These are phyloP conservation scores for Rhodomyrtus tomentosa DNA, from an alignment of 345 rosid species.

Conservation along the genomic window DNA sequence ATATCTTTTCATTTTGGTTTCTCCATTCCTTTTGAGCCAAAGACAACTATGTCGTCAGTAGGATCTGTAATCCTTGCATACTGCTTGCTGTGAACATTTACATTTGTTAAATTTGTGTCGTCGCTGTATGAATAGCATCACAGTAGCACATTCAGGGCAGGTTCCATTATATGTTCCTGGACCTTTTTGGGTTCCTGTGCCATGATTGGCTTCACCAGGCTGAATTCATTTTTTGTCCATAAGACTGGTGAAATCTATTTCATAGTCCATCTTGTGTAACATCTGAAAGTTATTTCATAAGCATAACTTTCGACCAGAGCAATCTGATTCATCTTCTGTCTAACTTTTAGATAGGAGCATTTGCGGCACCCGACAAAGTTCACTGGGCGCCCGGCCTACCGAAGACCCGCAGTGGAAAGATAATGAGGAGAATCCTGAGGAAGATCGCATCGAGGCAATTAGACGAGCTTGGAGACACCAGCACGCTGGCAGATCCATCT, in stretches of 20 bases:
- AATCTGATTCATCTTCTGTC: neutral
- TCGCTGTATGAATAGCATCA: neutral
- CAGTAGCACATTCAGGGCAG: neutral
- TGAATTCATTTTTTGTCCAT: neutral
- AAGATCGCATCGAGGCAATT: slow-evolving; percentile 84
- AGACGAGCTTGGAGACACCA: slow-evolving; percentile 84
- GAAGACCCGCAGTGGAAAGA: slow-evolving; percentile 97
- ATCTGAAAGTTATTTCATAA: neutral
- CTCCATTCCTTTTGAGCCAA: neutral
- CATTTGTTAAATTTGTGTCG: neutral
- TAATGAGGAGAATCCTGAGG: slow-evolving; percentile 90
- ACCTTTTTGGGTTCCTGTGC: neutral
- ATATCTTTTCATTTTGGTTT: neutral
- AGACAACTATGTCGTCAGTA: neutral
- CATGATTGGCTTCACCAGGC: neutral
- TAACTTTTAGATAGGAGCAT: slow-evolving; percentile 68
- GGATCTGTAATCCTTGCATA: neutral
- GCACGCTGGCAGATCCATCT: slow-evolving; percentile 88
- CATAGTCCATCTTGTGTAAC: neutral
- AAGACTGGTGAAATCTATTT: neutral
- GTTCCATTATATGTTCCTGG: neutral
- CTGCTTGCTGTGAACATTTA: neutral
- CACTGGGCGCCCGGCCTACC: slow-evolving; percentile 98
- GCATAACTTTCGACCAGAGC: neutral
- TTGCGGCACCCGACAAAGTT: slow-evolving; percentile 88